Percentiles rank a stretch among this genome's conserved stretches.
These are phyloP conservation scores for Perilla frutescens DNA, from an alignment of 257 asterid genomes.

Conservation along the genomic window DNA sequence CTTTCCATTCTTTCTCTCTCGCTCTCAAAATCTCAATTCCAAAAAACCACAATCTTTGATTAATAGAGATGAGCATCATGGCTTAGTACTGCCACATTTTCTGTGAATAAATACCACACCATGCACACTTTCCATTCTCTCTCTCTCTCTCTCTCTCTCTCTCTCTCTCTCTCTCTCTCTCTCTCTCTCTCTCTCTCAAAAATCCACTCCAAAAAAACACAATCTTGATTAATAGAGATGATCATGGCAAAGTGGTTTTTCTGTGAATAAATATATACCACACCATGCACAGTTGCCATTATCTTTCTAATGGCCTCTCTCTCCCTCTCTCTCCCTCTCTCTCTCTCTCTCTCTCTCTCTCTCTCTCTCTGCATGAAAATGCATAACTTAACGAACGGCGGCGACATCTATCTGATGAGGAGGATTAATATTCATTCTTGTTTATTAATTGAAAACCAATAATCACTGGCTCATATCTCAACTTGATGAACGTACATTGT, in stretches of 20 bases:
- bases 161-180: not conserved
- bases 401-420: conserved; percentile 27
- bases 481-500: not conserved
- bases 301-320: not conserved
- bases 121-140: conserved; percentile 19
- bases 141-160: too few species aligned
- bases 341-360: not conserved
- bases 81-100: conserved; percentile 27
- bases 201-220: too few species aligned
- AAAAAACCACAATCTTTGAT: not conserved
- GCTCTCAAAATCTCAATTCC: too few species aligned
- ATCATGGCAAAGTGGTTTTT: too few species aligned
- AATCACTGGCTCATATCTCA: conserved; percentile 20
- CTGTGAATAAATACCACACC: conserved; percentile 36
- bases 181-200: not conserved
- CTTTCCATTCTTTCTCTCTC: too few species aligned
- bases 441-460: conserved; percentile 11
- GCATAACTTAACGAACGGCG: conserved; percentile 17
- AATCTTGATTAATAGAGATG: too few species aligned
- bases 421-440: conserved; percentile 30
- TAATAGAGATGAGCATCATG: not conserved
- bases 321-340: not conserved
- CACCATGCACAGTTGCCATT: too few species aligned
- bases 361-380: conserved; percentile 2
- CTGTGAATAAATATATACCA: too few species aligned